A percentile compares a stretch with the other conserved stretches of the same genome.
Evolutionary conservation across 495 filamentous ascomycete species (phyloP).

Genomic region (Aspergillus indologenus): DNA sequence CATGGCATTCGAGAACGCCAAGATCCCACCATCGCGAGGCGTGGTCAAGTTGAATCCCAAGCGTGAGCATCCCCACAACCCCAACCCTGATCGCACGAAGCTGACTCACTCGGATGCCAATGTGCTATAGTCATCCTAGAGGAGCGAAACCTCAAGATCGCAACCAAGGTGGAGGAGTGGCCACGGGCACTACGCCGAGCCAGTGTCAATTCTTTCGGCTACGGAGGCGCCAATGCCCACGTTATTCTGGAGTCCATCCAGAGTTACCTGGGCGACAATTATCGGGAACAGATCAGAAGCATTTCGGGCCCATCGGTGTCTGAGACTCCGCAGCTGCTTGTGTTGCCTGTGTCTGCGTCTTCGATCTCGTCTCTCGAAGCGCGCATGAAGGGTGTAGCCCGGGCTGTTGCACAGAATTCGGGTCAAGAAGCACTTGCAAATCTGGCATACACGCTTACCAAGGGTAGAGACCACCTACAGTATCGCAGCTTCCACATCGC

Average conservation of each 20-base stretch:
- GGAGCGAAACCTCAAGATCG: constrained; percentile 14
- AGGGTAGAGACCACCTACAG: not conserved
- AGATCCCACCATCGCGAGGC: constrained; percentile 29
- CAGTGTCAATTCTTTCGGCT: constrained; percentile 37
- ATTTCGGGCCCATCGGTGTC: no score
- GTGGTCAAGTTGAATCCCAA: not conserved
- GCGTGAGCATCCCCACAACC: not conserved
- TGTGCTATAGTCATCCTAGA: no score
- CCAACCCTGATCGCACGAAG: no score
- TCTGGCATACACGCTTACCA: constrained; percentile 1
- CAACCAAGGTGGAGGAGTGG: constrained; percentile 25
- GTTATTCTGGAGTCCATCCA: constrained; percentile 10
- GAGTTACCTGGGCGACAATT: not conserved
- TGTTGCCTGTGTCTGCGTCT: not conserved
- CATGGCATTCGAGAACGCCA: constrained; percentile 43
- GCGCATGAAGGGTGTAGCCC: not conserved
- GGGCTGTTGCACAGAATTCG: not conserved
- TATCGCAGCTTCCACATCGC: constrained; percentile 2
- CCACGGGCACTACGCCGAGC: constrained; percentile 22
- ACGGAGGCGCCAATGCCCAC: constrained; percentile 31
- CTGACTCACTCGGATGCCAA: no score
- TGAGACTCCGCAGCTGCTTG: not conserved
- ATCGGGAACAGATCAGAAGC: not conserved
- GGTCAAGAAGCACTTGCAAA: not conserved
- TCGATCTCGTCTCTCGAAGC: not conserved